These are phyloP conservation scores for Phytophthora fragariaefolia DNA, from an alignment of 352 stramenopile species.

Conservation along the genomic window DNA sequence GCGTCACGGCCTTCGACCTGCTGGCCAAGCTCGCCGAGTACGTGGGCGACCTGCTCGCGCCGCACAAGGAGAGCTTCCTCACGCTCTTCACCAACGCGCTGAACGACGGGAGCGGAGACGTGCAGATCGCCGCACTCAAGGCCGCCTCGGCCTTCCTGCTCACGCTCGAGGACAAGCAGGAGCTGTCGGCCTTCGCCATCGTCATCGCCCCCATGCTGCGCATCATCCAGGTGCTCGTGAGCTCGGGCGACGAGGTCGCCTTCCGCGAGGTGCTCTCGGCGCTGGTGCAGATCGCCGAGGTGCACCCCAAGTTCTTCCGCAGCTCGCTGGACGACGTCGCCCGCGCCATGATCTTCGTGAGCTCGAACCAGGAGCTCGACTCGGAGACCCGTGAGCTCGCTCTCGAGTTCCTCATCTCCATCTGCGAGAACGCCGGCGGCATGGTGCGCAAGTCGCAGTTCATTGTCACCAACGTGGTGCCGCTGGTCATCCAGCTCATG, in stretches of 20 bases:
- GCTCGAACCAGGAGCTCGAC: constrained; percentile 66
- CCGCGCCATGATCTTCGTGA: constrained; percentile 84
- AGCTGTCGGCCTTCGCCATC: constrained; percentile 71
- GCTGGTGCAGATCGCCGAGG: constrained; percentile 77
- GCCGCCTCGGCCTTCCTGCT: constrained; percentile 75
- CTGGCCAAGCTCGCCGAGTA: constrained; percentile 81
- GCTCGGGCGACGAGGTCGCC: constrained; percentile 60
- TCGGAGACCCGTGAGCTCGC: constrained; percentile 79
- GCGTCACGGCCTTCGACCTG: constrained; percentile 81
- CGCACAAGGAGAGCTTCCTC: constrained; percentile 84
- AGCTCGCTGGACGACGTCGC: constrained; percentile 69
- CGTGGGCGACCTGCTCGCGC: constrained; percentile 62
- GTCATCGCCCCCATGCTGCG: constrained; percentile 78
- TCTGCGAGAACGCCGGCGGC: constrained; percentile 81
- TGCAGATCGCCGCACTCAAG: constrained; percentile 80
- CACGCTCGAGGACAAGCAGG: constrained; percentile 73
- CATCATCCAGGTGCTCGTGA: constrained; percentile 75
- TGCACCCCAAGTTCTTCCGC: constrained; percentile 87
- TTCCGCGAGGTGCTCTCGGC: constrained; percentile 78
- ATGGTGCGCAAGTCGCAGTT: constrained; percentile 82
- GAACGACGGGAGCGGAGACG: constrained; percentile 64
- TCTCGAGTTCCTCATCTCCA: constrained; percentile 82
- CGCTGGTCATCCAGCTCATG: constrained; percentile 80
- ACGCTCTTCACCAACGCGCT: constrained; percentile 78
- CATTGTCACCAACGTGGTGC: constrained; percentile 72